Conservation (phyloP, 441 rosid species). For the Populus trichocarpa region DNA sequence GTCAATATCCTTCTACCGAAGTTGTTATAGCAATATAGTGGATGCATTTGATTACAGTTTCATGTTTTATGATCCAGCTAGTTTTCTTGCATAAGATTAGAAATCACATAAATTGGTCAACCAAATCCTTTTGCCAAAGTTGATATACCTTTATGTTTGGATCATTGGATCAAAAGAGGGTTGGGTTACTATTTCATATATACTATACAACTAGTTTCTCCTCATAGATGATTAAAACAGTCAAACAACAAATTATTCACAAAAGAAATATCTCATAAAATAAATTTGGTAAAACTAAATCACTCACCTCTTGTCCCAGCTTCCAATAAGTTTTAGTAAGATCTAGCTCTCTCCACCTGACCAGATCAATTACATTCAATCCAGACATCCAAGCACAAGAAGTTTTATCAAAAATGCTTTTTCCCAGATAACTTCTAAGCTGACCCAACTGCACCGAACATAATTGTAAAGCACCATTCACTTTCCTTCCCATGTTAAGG, state of each 20-base stretch:
- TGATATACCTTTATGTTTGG: background rate
- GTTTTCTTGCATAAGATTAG: background rate
- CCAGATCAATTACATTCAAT: slow-evolving; percentile 77
- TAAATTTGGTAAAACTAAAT: background rate
- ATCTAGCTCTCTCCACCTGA: slow-evolving; percentile 73
- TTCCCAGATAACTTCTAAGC: slow-evolving; percentile 49
- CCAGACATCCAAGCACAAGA: slow-evolving; percentile 97
- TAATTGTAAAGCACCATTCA: slow-evolving; percentile 68
- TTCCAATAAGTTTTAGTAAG: slow-evolving; percentile 66
- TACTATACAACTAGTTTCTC: background rate
- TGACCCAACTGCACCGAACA: slow-evolving; percentile 73
- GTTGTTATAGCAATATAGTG: background rate
- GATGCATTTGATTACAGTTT: background rate
- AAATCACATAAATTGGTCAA: background rate
- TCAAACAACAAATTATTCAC: background rate
- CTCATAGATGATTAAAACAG: background rate
- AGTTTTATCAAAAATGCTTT: slow-evolving; percentile 35
- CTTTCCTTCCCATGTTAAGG: slow-evolving; percentile 76
- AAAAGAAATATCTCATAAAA: background rate
- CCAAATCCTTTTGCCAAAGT: background rate
- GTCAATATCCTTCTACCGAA: background rate
- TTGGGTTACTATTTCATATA: background rate
- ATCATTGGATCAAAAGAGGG: background rate
- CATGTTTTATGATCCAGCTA: background rate
- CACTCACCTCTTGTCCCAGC: slow-evolving; percentile 58